Percentiles rank a stretch among this genome's conserved stretches.
These are phyloP conservation scores for Gnomoniopsis smithogilvyi DNA, from an alignment of 2,329 filamentous ascomycete species.

Conservation along the genomic window DNA sequence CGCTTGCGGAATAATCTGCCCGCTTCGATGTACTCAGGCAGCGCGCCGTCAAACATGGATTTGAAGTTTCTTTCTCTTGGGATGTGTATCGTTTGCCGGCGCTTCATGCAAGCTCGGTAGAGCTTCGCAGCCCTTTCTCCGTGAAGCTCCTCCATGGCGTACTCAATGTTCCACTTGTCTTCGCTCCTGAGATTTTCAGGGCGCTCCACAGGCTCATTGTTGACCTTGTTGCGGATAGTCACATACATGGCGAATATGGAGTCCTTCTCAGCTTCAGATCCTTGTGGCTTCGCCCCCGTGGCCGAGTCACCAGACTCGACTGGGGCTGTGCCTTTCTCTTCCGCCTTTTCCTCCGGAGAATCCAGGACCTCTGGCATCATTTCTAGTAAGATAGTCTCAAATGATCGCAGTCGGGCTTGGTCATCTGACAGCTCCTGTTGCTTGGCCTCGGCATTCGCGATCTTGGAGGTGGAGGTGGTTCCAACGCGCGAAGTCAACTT, in stretches of 20 bases:
- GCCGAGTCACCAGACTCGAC: not conserved
- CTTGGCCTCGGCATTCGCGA: slow-evolving; percentile 16
- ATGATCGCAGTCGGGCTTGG: slow-evolving; percentile 40
- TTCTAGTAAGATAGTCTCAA: slow-evolving; percentile 49
- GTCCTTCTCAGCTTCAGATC: not conserved
- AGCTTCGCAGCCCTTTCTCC: slow-evolving; percentile 41
- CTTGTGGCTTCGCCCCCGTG: not conserved
- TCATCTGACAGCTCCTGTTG: slow-evolving; percentile 24
- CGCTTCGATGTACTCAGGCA: slow-evolving; percentile 39
- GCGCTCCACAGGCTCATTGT: slow-evolving; percentile 60
- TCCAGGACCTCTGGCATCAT: slow-evolving; percentile 34
- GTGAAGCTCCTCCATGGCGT: slow-evolving; percentile 64
- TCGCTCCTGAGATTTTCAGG: slow-evolving; percentile 44
- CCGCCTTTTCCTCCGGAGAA: slow-evolving; percentile 3
- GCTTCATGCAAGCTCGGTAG: slow-evolving; percentile 53
- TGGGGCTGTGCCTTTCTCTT: not conserved
- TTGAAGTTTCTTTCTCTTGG: slow-evolving; percentile 29
- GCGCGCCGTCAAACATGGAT: slow-evolving; percentile 40
- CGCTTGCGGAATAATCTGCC: slow-evolving; percentile 58
- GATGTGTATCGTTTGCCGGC: slow-evolving; percentile 46
- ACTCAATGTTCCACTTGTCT: slow-evolving; percentile 71
- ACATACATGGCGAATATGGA: slow-evolving; percentile 66
- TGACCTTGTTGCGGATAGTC: slow-evolving; percentile 68
- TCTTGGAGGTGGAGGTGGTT: slow-evolving; percentile 22
- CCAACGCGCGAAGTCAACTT: slow-evolving; percentile 47